Evolutionary conservation across 140 eudicot species (phyloP).

Genomic region (Stevia rebaudiana): DNA sequence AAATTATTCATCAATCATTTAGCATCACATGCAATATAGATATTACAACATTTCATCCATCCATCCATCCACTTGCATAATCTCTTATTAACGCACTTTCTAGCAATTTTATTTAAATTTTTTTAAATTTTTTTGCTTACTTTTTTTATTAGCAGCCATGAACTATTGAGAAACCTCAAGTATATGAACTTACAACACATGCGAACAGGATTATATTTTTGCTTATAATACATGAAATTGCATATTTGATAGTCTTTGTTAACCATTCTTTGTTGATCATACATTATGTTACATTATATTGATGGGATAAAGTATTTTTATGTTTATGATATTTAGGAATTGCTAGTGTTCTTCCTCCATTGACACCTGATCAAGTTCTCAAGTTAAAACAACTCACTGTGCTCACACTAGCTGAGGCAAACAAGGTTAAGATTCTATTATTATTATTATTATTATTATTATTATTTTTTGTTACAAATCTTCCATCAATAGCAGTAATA

Average conservation of each 20-base stretch:
- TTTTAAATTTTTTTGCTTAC: not conserved
- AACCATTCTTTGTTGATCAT: not conserved
- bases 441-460: too few relatives aligned
- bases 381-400: constrained; percentile 90
- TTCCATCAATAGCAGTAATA: constrained; percentile 1
- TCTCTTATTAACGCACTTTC: not conserved
- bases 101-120: not conserved
- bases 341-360: constrained; percentile 58
- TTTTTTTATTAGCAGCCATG: constrained; percentile 1
- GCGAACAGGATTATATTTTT: not conserved
- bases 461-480: constrained; percentile 1
- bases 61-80: not conserved
- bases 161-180: not conserved
- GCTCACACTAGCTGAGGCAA: constrained; percentile 87
- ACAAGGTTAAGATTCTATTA: constrained; percentile 85
- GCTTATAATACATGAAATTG: not conserved
- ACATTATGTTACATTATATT: not conserved
- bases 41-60: not conserved
- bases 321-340: constrained; percentile 42
- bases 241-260: not conserved
- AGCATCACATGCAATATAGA: not conserved
- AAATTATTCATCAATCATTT: not conserved
- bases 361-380: constrained; percentile 70
- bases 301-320: not conserved
- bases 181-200: not conserved